phyloP scores from a whole-genome alignment of 331 rosid species.

The Pyrus hybrid region DNA sequence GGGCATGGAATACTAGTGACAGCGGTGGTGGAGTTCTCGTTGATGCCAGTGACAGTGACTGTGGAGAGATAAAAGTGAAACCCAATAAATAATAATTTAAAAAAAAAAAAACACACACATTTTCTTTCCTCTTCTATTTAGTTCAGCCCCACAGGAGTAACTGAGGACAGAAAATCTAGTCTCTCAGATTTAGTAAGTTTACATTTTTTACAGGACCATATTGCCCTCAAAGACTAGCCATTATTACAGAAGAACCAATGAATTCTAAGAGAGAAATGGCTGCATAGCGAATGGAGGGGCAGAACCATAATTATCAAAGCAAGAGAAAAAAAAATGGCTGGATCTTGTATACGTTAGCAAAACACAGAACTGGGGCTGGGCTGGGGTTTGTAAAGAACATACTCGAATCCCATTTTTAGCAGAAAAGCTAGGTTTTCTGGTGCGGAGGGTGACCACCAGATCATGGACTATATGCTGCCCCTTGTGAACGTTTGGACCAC shows the following conservation, averaged over 20 bases:
- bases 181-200: conserved; percentile 32
- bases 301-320: not conserved
- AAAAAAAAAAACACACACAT: not conserved
- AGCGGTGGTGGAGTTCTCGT: conserved; percentile 3
- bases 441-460: conserved; percentile 16
- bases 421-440: conserved; percentile 26
- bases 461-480: conserved; percentile 12
- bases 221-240: conserved; percentile 12
- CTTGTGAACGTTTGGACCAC: conserved; percentile 13
- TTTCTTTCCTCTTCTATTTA: not conserved
- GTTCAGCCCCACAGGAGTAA: conserved; percentile 20
- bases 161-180: conserved; percentile 16
- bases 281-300: not conserved
- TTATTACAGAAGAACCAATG: not conserved
- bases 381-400: conserved; percentile 6
- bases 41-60: conserved; percentile 4
- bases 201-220: not conserved
- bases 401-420: conserved; percentile 29
- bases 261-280: not conserved
- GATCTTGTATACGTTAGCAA: conserved; percentile 20
- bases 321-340: not conserved
- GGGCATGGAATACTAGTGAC: conserved; percentile 12
- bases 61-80: conserved; percentile 6
- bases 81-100: not conserved
- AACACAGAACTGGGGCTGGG: not conserved